Base-by-base conservation (phyloP, 2,329 filamentous ascomycete genomes). In the Penicillium expansum region DNA sequence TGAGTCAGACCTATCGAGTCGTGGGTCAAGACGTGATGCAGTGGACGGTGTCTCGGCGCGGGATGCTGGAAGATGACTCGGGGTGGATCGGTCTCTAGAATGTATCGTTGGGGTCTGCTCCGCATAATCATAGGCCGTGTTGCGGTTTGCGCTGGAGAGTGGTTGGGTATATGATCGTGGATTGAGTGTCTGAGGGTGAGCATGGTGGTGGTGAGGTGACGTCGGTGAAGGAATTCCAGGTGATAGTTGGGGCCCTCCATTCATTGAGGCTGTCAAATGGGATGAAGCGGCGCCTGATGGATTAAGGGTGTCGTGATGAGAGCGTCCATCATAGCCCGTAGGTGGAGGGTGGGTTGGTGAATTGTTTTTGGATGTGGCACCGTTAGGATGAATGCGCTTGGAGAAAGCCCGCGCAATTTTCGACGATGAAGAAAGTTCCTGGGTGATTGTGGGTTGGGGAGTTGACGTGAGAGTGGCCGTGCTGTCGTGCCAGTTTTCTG, bases 301-400 rank as follows among this genome's bases (percentile, higher is more conserved):
- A 68, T 91, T 88, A 48, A 91, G 74, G 2, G 82, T 83, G 57
- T 79, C 78, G 49, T 73, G 67, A 57, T 76, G 71, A 82, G 85
- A 69, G 85, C 87, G 76, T 79, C 83, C 71, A 71, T 91, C 88
- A 68, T 90, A 87, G 45, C 84, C 83, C 9, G 84, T 83, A 71
- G 74, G 74, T 24, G 88, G 88, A 53, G 87, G 77, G 67, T 89
- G 85, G 39, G 89, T 91, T 2, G 90, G 90, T 18, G 90, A 92
- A 55, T 82, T 82, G 67, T 84, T 90, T 75, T 91, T 92, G n/a
- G 89, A 86, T 22, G 86, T 86, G 43, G 83, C 80, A 42, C 87
- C 87, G 42, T 89, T 84, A 62, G 88, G 83, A 62, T 79, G 76
- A 20, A 90, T 83, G 75, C 89, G 89, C 71, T 90, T 89, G 48